Conservation (phyloP, 2,329 filamentous ascomycete genomes). For the Drechslera avenae region DNA sequence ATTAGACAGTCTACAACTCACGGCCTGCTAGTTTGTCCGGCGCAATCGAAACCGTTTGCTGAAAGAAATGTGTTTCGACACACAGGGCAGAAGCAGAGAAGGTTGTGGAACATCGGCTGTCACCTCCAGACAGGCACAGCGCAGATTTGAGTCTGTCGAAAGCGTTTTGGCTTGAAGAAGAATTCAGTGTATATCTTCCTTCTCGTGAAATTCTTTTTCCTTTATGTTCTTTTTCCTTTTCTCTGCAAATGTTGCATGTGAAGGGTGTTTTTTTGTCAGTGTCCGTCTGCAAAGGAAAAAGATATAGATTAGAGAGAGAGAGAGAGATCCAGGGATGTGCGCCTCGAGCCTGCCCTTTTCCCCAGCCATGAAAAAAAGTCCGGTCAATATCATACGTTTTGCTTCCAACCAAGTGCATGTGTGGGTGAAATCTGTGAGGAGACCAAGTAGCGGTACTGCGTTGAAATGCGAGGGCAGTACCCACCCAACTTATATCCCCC, state of each 20-base stretch:
- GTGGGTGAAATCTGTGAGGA: too few species aligned
- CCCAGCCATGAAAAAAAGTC: neutral
- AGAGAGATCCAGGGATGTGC: neutral
- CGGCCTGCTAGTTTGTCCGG: slow-evolving; percentile 21
- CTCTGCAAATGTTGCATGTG: slow-evolving; percentile 2
- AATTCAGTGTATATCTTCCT: slow-evolving; percentile 26
- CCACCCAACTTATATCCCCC: too few species aligned
- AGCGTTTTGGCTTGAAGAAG: slow-evolving; percentile 5
- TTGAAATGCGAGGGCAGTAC: too few species aligned
- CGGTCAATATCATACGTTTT: too few species aligned
- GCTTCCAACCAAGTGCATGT: neutral
- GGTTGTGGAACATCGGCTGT: slow-evolving; percentile 26
- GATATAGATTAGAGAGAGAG: slow-evolving; percentile 3
- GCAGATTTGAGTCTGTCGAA: slow-evolving; percentile 31
- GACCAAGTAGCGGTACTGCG: too few species aligned
- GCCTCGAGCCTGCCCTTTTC: neutral
- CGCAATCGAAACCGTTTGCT: too few species aligned
- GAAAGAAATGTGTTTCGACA: too few species aligned
- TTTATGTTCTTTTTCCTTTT: neutral
- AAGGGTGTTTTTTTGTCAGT: neutral
- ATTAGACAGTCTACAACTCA: slow-evolving; percentile 42
- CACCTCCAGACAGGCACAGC: slow-evolving; percentile 11
- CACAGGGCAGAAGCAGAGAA: slow-evolving; percentile 13
- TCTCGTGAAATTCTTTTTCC: neutral
- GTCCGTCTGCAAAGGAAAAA: neutral